These are phyloP conservation scores for Aquilaria yunnanensis DNA, from an alignment of 345 rosid genomes.

Conservation along the genomic window DNA sequence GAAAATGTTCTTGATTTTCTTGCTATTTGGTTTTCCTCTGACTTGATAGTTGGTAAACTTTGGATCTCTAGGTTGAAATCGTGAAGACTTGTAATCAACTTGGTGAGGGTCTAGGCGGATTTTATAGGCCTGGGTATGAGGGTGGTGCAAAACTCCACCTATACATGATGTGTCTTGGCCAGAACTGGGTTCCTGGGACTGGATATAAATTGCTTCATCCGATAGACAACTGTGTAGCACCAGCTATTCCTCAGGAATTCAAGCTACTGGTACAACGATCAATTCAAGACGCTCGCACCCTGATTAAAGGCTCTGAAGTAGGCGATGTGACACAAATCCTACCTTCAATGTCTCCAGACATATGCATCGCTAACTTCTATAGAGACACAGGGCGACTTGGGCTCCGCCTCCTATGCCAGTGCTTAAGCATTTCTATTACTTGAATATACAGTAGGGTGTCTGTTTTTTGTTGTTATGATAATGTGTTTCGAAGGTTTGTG, in stretches of 20 bases:
- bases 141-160: constrained; percentile 43
- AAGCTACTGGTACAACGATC: constrained; percentile 33
- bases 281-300: constrained; percentile 26
- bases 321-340: constrained; percentile 28
- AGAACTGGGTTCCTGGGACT: constrained; percentile 44
- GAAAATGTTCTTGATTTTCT: background rate
- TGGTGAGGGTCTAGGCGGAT: constrained; percentile 40
- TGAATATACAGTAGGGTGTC: too few species aligned
- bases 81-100: constrained; percentile 38
- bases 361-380: constrained; percentile 59
- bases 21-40: background rate
- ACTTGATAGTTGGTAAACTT: background rate
- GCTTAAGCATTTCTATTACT: background rate
- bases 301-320: constrained; percentile 14
- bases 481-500: background rate
- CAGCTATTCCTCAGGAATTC: constrained; percentile 36
- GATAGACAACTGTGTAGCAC: constrained; percentile 27
- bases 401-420: constrained; percentile 18
- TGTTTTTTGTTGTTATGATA: background rate
- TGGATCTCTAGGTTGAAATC: constrained; percentile 34
- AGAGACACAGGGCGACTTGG: constrained; percentile 44
- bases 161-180: constrained; percentile 65
- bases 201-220: constrained; percentile 23
- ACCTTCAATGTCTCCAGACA: constrained; percentile 53
- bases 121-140: constrained; percentile 46